Evolutionary conservation across 164 flowering plant species (phyloP).

Genomic region (Berberis thunbergii): DNA sequence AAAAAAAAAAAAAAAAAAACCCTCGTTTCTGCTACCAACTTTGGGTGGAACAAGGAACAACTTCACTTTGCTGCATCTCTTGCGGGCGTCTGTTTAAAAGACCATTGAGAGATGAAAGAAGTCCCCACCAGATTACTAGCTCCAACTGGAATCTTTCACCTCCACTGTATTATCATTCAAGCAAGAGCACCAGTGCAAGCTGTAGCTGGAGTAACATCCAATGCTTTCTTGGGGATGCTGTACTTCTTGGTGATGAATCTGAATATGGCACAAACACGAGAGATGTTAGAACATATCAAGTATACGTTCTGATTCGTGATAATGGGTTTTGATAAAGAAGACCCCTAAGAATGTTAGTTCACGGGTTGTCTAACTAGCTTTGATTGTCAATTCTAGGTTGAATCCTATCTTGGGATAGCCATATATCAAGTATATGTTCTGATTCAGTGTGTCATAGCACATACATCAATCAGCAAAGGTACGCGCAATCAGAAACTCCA

Average conservation of each 20-base stretch:
- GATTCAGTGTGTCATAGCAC: too few species aligned
- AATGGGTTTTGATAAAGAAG: not conserved
- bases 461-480: too few species aligned
- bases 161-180: conserved; percentile 10
- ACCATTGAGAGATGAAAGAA: not conserved
- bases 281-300: not conserved
- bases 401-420: too few species aligned
- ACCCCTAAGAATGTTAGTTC: too few species aligned
- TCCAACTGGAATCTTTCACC: not conserved
- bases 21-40: too few species aligned
- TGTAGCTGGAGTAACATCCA: conserved; percentile 56
- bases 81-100: not conserved
- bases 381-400: too few species aligned
- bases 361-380: too few species aligned
- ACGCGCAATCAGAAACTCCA: too few species aligned
- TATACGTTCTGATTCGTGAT: not conserved
- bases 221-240: conserved; percentile 53
- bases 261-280: conserved; percentile 9
- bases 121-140: not conserved
- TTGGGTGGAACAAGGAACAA: too few species aligned
- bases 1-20: too few species aligned
- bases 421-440: too few species aligned
- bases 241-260: conserved; percentile 93
- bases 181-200: conserved; percentile 71
- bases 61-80: not conserved